Evolutionary conservation across 2,329 filamentous ascomycete species (phyloP), one percentile per base, ranked within the genome.

Genomic region (Ascochyta fabae): DNA sequence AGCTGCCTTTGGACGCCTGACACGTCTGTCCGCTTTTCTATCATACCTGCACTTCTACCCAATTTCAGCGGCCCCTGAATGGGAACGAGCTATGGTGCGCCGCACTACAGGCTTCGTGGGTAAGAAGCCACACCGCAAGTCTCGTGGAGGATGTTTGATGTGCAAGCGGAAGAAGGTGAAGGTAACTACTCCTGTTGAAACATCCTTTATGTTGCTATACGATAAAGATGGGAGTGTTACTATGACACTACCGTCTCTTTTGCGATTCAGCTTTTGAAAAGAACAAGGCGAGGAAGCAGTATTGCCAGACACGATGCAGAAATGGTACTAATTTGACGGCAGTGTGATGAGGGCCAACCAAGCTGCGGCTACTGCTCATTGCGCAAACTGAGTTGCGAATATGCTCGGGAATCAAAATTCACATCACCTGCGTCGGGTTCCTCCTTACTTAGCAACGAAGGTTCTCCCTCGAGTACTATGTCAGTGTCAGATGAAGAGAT

Each of bases 101-200:
- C 64, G 63, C 36, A 70, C 53, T 34, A 44, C 64, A 33, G 69
- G 67, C 0, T 74, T 73, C 34, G 60, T 74, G 33, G 66, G 58
- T n/a, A 74, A 74, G 53, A 65, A 66, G 42, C 59, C 71, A 6
- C 71, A 74, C 42, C 62, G 58, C 42, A 74, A 74, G 51, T 73
- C 70, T 10, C 56, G 70, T 46, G 61, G 61, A 36, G 71, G 71
- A 3, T 74, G 70, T 46, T 34, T 59, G 3, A 72, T 63, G 8
- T 74, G 71, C 52, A 74, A 73, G 48, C 60, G 59, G 16, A 74
- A 72, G 60, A 74, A 72, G 53, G 68, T 73, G 9, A 74, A 74
- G 64, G 71, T 73, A 59, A 31, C 6, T 15, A 31, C 29, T 31
- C 29, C 29, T 31, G 29, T 31, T 31, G 29, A 31, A 12, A 31